Base-by-base conservation (phyloP, 1,284 basidiomycete species). In the Pyrrhoderma noxium region DNA sequence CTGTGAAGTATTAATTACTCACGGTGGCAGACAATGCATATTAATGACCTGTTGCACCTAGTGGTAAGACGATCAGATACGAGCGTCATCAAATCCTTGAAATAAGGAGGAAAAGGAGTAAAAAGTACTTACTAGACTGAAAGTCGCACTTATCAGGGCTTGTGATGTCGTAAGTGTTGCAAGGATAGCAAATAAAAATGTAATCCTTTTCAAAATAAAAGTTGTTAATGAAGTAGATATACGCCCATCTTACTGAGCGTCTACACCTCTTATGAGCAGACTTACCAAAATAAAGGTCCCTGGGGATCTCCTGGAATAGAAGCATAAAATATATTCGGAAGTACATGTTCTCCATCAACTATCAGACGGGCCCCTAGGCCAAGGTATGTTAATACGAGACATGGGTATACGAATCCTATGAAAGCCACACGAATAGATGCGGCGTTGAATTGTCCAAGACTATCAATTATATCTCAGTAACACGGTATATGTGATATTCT, bases 141-240 rank as follows among this genome's bases (percentile, higher is more conserved):
- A 85, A 0, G 77, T 77, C 0, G 79, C 82, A 0, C 81, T 80
- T 57, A 85, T 84, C 73, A 85, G 73, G 4, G 82, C 79, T 67
- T 82, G 79, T 1, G 79, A 80, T 2, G 78, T 78, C 27, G 78
- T 74, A 38, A 83, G 76, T 13, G 81, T 82, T 0, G 82, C 81
- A 2, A 83, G 65, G 41, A 85, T 72, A 2, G 78, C 81, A 55
- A 82, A 74, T 18, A 78, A 64, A 58, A 77, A 86, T 8, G 79
- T 65, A 49, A 84, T 70, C 80, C 77, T 80, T 56, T 36, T 31
- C 11, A 5, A 31, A 31, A 11, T 31, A 5, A 53, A 35, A 11
- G 13, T 19, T 16, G 21, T 13, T 35, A 21, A 37, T 14, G 5
- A 18, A 41, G 9, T 19, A 27, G 54, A 3, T 42, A 3, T 25